Conservation (phyloP, 768 basidiomycete genomes). For the Hypholoma fasciculare region DNA sequence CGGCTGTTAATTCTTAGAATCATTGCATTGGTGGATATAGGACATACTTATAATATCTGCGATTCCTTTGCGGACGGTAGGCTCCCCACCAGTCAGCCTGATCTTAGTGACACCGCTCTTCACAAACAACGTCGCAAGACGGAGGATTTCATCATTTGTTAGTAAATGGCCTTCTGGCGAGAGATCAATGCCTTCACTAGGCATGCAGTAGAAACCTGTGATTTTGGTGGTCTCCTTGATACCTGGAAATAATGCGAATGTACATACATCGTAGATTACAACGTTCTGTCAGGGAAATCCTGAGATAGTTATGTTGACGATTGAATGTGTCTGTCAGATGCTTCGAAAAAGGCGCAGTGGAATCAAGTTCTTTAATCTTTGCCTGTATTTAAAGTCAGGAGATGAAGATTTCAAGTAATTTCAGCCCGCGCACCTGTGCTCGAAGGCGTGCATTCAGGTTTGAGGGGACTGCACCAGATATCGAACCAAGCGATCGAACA, state of each 20-base stretch:
- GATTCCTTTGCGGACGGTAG: conserved; percentile 78
- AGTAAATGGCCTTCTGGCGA: conserved; percentile 70
- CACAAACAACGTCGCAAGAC: conserved; percentile 77
- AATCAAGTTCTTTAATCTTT: conserved; percentile 57
- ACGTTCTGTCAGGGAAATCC: conserved; percentile 82
- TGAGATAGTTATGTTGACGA: conserved; percentile 81
- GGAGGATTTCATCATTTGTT: conserved; percentile 73
- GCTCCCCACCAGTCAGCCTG: conserved; percentile 86
- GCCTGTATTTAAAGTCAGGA: conserved; percentile 35
- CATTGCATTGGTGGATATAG: background rate
- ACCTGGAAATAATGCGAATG: background rate
- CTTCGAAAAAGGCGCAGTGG: conserved; percentile 44
- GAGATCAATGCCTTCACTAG: conserved; percentile 73
- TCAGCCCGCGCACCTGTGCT: conserved; percentile 1
- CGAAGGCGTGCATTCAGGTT: background rate
- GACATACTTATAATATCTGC: conserved; percentile 66
- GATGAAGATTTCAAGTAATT: background rate
- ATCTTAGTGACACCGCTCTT: conserved; percentile 85
- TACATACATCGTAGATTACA: conserved; percentile 83
- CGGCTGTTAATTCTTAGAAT: conserved; percentile 1
- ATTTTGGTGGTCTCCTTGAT: background rate
- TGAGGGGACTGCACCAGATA: background rate
- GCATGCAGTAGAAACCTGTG: conserved; percentile 93
- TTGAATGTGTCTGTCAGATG: conserved; percentile 65
- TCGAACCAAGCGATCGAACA: background rate